These are phyloP conservation scores for Phytophthora niederhauseri DNA, from an alignment of 352 stramenopile genomes.

Conservation along the genomic window DNA sequence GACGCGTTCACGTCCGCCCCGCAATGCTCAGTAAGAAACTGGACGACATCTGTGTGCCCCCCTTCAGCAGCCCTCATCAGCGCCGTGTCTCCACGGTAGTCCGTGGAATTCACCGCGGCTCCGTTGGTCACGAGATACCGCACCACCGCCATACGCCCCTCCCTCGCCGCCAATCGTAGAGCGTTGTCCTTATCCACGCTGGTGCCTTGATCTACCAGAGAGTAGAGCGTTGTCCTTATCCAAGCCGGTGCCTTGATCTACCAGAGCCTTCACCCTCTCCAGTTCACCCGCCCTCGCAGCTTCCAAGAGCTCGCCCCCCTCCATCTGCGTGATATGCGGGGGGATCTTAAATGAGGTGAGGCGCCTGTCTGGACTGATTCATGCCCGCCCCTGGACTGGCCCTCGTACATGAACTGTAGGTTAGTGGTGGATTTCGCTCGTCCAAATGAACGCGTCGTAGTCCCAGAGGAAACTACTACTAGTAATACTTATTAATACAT, in stretches of 20 bases:
- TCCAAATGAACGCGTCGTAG: no score
- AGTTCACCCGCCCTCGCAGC: not conserved
- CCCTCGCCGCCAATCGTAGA: not conserved
- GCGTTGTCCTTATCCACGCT: not conserved
- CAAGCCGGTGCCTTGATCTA: not conserved
- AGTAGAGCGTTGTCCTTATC: conserved; percentile 1
- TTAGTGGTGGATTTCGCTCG: no score
- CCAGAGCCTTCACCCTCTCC: not conserved
- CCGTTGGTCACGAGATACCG: not conserved
- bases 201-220: not conserved
- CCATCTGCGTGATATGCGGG: not conserved
- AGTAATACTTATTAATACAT: no score
- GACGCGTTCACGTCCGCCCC: not conserved
- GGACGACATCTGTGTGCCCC: not conserved
- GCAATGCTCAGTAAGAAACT: not conserved
- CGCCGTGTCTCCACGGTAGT: not conserved
- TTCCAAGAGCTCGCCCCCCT: not conserved
- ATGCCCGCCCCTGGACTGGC: no score
- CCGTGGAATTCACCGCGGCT: not conserved
- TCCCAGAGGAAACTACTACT: no score
- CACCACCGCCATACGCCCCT: not conserved
- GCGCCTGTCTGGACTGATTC: no score
- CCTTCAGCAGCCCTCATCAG: not conserved
- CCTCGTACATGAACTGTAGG: no score
- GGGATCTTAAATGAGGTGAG: not conserved